Percentiles rank a stretch among this genome's conserved stretches.
These are phyloP conservation scores for Astrocystis sublimbata DNA, from an alignment of 495 filamentous ascomycete genomes.

Conservation along the genomic window DNA sequence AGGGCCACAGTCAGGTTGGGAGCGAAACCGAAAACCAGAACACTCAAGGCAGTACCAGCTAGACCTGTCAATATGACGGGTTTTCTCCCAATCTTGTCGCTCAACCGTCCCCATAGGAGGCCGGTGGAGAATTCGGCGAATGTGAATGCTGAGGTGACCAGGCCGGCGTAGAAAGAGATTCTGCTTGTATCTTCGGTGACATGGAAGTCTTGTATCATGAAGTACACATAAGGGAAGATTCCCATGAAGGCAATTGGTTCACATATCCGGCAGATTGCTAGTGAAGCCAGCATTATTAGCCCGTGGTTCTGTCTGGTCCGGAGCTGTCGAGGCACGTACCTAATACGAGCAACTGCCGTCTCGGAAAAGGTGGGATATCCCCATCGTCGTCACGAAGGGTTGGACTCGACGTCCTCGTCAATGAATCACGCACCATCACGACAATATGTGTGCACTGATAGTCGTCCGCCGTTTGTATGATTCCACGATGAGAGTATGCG, in stretches of 20 bases:
- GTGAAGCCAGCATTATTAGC: conserved; percentile 43
- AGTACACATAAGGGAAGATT: conserved; percentile 98
- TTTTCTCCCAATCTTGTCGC: conserved; percentile 90
- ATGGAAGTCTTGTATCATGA: conserved; percentile 92
- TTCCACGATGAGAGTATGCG: not conserved
- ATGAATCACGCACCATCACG: conserved; percentile 30
- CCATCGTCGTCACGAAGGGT: conserved; percentile 19
- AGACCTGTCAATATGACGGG: conserved; percentile 87
- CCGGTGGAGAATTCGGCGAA: conserved; percentile 92
- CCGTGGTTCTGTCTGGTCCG: conserved; percentile 6
- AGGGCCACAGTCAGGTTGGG: conserved; percentile 80
- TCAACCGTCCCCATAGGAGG: conserved; percentile 88
- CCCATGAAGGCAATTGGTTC: conserved; percentile 99
- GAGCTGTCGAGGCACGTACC: conserved; percentile 53
- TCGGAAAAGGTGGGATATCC: conserved; percentile 47
- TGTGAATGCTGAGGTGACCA: conserved; percentile 96
- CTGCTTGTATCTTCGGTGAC: conserved; percentile 74
- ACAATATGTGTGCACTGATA: conserved; percentile 10
- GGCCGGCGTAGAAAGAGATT: conserved; percentile 89
- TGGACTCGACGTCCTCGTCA: conserved; percentile 23
- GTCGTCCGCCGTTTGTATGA: conserved; percentile 23
- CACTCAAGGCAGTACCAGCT: conserved; percentile 87
- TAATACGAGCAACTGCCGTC: conserved; percentile 68
- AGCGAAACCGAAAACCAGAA: conserved; percentile 91
- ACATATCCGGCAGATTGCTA: conserved; percentile 91